A percentile compares a stretch with the other conserved stretches of the same genome.
Conservation (phyloP, 441 rosid genomes). For the Erodium texanum region DNA sequence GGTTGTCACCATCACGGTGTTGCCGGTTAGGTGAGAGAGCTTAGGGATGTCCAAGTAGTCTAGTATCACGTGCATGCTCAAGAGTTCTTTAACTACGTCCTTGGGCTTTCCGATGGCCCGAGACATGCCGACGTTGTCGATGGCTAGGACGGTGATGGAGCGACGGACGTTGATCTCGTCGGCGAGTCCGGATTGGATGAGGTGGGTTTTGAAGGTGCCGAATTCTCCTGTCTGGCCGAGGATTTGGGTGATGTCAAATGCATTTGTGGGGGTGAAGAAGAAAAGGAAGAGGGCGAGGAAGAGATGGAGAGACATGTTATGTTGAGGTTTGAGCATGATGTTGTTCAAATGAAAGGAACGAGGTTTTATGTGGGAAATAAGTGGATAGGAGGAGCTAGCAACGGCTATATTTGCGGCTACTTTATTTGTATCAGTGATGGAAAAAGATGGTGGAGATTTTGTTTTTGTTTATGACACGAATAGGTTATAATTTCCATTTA, state of each 20-base stretch:
- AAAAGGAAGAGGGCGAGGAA: neutral
- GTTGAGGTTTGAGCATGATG: neutral
- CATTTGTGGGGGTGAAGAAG: neutral
- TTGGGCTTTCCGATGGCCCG: too few relatives aligned
- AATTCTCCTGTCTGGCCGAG: neutral
- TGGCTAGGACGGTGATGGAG: too few relatives aligned
- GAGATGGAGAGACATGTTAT: neutral
- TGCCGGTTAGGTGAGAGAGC: too few relatives aligned
- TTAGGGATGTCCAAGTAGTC: too few relatives aligned
- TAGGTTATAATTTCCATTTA: neutral
- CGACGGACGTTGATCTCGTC: too few relatives aligned
- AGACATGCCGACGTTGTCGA: too few relatives aligned
- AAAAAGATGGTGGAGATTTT: neutral
- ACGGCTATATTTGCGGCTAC: neutral
- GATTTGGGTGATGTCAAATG: neutral
- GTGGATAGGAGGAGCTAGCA: neutral
- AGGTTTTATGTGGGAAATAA: neutral
- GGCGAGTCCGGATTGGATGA: too few relatives aligned
- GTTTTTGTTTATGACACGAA: neutral
- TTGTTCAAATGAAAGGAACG: neutral
- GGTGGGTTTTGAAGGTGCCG: too few relatives aligned
- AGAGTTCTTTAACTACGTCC: too few relatives aligned
- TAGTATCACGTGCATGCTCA: too few relatives aligned
- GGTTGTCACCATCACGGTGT: too few relatives aligned
- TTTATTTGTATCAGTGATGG: too few relatives aligned